Conservation (phyloP, 1,284 basidiomycete genomes). For the Schizophyllum commune region DNA sequence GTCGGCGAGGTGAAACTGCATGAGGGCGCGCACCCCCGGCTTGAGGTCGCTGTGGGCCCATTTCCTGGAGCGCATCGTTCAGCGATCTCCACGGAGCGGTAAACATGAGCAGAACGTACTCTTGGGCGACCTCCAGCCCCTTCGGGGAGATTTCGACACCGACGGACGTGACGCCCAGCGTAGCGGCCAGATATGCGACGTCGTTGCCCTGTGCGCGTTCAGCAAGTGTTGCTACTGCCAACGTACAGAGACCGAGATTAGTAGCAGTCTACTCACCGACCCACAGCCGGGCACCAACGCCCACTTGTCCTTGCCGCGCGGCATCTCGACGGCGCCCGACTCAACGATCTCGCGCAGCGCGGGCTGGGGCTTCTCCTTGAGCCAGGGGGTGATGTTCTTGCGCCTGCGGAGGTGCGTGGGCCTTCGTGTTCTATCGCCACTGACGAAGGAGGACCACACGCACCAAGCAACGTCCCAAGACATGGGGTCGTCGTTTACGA, state of each 20-base stretch:
- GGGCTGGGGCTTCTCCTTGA: constrained; percentile 30
- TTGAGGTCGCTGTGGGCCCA: constrained; percentile 14
- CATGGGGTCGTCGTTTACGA: too few relatives aligned
- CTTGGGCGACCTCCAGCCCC: constrained; percentile 42
- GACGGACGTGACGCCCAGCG: constrained; percentile 37
- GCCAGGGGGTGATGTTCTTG: neutral
- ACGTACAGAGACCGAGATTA: too few relatives aligned
- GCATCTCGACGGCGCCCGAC: constrained; percentile 39
- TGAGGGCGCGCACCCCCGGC: constrained; percentile 14
- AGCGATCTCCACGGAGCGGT: neutral
- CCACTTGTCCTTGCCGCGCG: constrained; percentile 14
- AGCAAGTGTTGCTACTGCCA: neutral
- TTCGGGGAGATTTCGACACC: constrained; percentile 54
- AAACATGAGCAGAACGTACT: constrained; percentile 25
- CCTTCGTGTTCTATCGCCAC: too few relatives aligned
- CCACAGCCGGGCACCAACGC: constrained; percentile 73
- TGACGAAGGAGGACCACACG: too few relatives aligned
- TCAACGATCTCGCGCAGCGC: constrained; percentile 46
- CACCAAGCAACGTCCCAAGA: too few relatives aligned
- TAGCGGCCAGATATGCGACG: constrained; percentile 42
- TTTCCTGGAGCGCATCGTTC: constrained; percentile 3
- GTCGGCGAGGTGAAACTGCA: constrained; percentile 21
- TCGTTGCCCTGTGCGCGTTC: constrained; percentile 53
- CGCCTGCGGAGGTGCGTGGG: neutral
- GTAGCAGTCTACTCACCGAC: constrained; percentile 31